phyloP scores from a whole-genome alignment of 768 basidiomycete genomes.

The Mycena amicta region DNA sequence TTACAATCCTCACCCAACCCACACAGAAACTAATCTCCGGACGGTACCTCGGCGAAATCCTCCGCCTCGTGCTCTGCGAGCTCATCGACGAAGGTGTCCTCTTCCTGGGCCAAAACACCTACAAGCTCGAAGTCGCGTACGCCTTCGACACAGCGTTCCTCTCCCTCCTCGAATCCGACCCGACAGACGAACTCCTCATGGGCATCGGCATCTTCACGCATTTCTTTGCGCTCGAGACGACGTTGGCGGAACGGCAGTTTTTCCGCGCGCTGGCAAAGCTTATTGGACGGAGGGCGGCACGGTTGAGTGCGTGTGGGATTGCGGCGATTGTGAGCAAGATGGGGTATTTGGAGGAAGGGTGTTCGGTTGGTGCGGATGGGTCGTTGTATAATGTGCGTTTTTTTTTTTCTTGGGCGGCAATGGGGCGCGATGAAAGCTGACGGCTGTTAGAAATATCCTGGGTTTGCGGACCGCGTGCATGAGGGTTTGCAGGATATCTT shows the following conservation, averaged over 20 bases:
- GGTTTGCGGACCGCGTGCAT: constrained; percentile 90
- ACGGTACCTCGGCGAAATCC: constrained; percentile 93
- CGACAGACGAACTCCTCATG: constrained; percentile 95
- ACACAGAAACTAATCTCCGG: constrained; percentile 91
- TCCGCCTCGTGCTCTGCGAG: constrained; percentile 93
- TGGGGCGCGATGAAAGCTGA: too few species aligned
- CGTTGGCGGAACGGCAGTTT: constrained; percentile 94
- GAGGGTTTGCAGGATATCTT: constrained; percentile 93
- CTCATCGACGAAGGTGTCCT: constrained; percentile 96
- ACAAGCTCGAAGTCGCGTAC: constrained; percentile 94
- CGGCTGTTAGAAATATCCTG: constrained; percentile 99
- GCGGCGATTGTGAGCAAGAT: constrained; percentile 95
- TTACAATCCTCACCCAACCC: too few species aligned
- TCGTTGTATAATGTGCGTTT: constrained; percentile 87
- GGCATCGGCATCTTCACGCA: constrained; percentile 96
- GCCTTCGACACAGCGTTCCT: constrained; percentile 96
- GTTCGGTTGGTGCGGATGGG: constrained; percentile 89
- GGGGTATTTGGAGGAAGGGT: constrained; percentile 90
- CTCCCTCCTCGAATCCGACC: constrained; percentile 95
- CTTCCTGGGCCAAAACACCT: constrained; percentile 97
- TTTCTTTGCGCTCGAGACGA: constrained; percentile 96
- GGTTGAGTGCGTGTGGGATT: constrained; percentile 93
- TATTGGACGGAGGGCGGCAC: constrained; percentile 86
- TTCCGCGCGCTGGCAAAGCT: constrained; percentile 92
- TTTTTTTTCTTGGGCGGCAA: neutral